Conservation (phyloP, 179 eudicot species). For the Silene vulgaris region DNA sequence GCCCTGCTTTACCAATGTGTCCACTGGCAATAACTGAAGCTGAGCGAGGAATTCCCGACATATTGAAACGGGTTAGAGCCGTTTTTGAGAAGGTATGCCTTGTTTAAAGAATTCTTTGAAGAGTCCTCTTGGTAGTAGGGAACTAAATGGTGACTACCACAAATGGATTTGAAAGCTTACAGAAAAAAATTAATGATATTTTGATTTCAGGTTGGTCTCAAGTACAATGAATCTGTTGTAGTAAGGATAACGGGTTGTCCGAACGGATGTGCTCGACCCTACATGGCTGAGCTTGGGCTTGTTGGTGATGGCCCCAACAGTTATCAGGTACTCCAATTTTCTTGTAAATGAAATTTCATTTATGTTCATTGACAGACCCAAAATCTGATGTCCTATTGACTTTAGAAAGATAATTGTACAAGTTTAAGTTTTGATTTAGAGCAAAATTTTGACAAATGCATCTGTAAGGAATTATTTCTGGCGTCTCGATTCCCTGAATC, state of each 20-base stretch:
- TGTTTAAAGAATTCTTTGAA: not conserved
- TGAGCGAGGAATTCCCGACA: conserved; percentile 88
- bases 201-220: conserved; percentile 76
- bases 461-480: too few relatives aligned
- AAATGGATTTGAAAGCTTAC: conserved; percentile 15
- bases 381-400: too few relatives aligned
- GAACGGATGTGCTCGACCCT: conserved; percentile 97
- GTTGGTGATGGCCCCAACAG: conserved; percentile 99
- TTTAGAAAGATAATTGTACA: too few relatives aligned
- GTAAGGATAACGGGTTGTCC: conserved; percentile 95
- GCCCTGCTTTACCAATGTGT: conserved; percentile 96
- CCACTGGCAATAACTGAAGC: conserved; percentile 97
- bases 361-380: not conserved
- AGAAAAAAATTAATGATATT: not conserved
- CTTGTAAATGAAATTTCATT: not conserved
- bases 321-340: conserved; percentile 58
- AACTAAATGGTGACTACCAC: not conserved
- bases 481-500: not conserved
- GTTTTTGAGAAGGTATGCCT: conserved; percentile 81
- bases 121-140: not conserved
- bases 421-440: too few relatives aligned
- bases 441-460: too few relatives aligned
- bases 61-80: conserved; percentile 81
- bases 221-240: conserved; percentile 68
- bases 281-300: conserved; percentile 98